Base-by-base conservation (phyloP, 1,284 basidiomycete species). In the Termitomyces sp. region DNA sequence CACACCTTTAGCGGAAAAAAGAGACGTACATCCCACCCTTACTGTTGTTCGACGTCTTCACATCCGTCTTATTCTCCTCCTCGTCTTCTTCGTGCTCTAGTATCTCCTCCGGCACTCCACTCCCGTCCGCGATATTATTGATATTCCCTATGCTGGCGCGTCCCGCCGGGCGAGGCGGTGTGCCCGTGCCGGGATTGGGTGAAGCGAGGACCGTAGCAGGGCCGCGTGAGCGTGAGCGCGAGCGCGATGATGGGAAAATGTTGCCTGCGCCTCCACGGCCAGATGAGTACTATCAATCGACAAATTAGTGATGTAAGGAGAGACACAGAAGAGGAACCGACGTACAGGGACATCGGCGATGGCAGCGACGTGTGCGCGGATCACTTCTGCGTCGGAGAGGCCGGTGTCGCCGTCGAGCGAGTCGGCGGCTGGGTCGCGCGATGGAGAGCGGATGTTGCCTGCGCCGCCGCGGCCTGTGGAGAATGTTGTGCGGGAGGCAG, bases 401-500 rank as follows among this genome's bases (percentile, higher is more conserved):
- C 68, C 70, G 3, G 55, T 61, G 47, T 69, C 73, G 62, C 64
- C 62, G 1, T 72, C 67, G 34, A 63, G 53, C 0, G 45, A 66
- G n/a, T 57, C 37, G 5, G 41, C 18, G 2, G 26, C 53, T n/a
- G 74, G 68, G 43, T 83, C 81, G 40, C 80, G 78, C 14, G 87
- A 86, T 0, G 84, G 82, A 3, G 86, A 84, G 46, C 84, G 82
- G 35, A 91, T 81, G 70, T 92, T 91, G 39, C 89, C 89, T 16
- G 78, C 79, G 24, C 89, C 89, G 34, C 89, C 89, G 31, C 89
- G 79, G 16, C 90, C 89, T 40, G 81, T 79, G 37, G 84, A 84
- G 57, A 72, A 75, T 61, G 68, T 41, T 69, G 64, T 6, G 64
- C 65, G 52, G 70, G 65, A 26, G 68, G 56, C 50, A 13, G 56